Conservation (phyloP, 1,284 basidiomycete species). For the Ceratobasidium sp. region DNA sequence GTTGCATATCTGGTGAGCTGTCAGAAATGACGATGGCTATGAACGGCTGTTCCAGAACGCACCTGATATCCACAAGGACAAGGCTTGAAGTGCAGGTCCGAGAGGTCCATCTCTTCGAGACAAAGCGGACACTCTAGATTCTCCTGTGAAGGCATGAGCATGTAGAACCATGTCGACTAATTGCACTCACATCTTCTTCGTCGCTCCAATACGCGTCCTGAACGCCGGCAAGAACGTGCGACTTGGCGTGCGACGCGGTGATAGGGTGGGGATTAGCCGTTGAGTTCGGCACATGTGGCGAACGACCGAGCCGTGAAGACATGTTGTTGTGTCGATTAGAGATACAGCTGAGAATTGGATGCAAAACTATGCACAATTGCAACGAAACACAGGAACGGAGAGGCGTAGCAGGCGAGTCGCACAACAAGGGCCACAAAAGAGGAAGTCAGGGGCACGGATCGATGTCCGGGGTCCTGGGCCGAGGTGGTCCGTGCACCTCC, state of each 20-base stretch:
- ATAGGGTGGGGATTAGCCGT: conserved; percentile 21
- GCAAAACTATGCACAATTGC: conserved; percentile 14
- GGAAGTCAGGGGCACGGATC: conserved; percentile 27
- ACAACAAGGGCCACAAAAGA: conserved; percentile 20
- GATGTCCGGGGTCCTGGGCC: conserved; percentile 3
- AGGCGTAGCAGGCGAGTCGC: conserved; percentile 13
- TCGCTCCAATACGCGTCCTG: conserved; percentile 99
- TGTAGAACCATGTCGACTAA: conserved; percentile 2
- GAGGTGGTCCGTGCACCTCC: conserved; percentile 7
- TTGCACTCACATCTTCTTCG: conserved; percentile 75
- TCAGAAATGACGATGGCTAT: conserved; percentile 16
- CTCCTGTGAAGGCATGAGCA: conserved; percentile 64
- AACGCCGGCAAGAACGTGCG: conserved; percentile 82
- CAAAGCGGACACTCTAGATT: conserved; percentile 98
- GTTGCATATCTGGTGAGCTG: conserved; percentile 81
- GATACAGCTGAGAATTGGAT: conserved; percentile 1
- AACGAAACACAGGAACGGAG: not conserved
- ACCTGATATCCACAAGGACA: conserved; percentile 99
- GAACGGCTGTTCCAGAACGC: conserved; percentile 43
- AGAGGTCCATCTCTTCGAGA: conserved; percentile 98
- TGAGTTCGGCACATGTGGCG: conserved; percentile 40
- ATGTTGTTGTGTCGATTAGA: not conserved
- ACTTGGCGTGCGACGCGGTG: conserved; percentile 58
- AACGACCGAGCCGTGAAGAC: conserved; percentile 34
- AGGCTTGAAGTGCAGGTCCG: conserved; percentile 99